Evolutionary conservation across 208 protist genomes (phyloP), one percentile per base, ranked within the genome.

Genomic region (Trypanosoma cruzi): DNA sequence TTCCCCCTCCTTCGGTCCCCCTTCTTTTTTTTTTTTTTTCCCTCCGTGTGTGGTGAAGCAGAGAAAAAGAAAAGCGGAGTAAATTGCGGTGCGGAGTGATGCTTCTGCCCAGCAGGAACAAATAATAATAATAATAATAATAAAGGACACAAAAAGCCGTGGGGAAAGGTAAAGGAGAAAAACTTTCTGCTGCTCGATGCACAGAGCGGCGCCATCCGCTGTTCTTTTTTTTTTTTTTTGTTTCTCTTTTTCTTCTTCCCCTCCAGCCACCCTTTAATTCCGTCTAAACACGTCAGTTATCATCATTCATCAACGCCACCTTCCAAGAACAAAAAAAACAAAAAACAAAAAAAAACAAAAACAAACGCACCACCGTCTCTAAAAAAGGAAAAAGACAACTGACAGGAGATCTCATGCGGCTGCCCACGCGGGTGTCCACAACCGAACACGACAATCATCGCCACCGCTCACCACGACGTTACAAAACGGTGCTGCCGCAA

Each of bases 381-480:
- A n/a, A 52, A 8, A 74, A n/a, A 59, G 32, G 31, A 54, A 64
- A 53, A 37, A 44, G 32, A 54, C 26, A 66, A 34, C 29, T 26
- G 18, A 52, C 3, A n/a, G 11, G 48, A 24, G 48, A 20, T 37
- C 31, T 56, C 72, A 87, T 13, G 75, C 79, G 0, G 84, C 75
- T 4, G 85, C 64, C 80, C 82, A 91, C 26, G 87, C 75, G 0
- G 90, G 86, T 13, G 83, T 92, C 90, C 90, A 96, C 18, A 93
- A n/a, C 24, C 86, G 82, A 67, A 96, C 55, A 18, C 86, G 82
- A 48, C 77, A 91, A 58, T 96, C 90, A 64, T 96, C 90, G 20
- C 83, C 86, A n/a, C 90, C 90, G 18, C 84, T 92, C 14, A 92
- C 75, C 1, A 93, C 65, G 11, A 75, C 68, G 61, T 85, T 86